Evolutionary conservation across 2,329 filamentous ascomycete species (phyloP).

Genomic region (Colletotrichum euphorbiae): DNA sequence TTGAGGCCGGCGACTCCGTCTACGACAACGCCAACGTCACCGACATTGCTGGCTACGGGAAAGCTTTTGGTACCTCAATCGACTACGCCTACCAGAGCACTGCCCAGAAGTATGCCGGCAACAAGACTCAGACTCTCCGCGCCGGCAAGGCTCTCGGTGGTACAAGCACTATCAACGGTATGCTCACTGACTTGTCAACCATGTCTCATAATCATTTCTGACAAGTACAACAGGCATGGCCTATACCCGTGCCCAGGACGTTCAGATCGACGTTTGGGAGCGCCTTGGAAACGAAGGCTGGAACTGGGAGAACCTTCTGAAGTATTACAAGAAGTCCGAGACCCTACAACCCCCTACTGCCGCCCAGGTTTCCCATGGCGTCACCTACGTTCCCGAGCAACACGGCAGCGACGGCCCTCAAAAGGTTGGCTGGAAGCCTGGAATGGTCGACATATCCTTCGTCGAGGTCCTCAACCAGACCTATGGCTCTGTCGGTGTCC

Average conservation of each 20-base stretch:
- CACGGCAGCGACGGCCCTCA: conserved; percentile 53
- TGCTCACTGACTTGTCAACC: not conserved
- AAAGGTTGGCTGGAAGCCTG: conserved; percentile 51
- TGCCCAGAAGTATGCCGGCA: conserved; percentile 47
- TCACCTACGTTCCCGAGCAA: conserved; percentile 44
- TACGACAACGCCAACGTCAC: conserved; percentile 50
- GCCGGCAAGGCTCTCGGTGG: conserved; percentile 55
- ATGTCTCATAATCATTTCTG: not conserved
- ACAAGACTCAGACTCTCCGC: conserved; percentile 48
- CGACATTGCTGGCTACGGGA: conserved; percentile 44
- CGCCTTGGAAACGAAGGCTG: conserved; percentile 56
- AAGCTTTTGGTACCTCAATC: conserved; percentile 45
- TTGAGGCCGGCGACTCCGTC: conserved; percentile 53
- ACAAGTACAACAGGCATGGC: conserved; percentile 52
- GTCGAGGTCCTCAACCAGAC: conserved; percentile 46
- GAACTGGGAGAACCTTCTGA: conserved; percentile 58
- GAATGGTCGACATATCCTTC: conserved; percentile 50
- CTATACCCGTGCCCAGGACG: conserved; percentile 56
- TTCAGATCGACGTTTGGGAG: conserved; percentile 58
- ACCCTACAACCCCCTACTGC: conserved; percentile 48
- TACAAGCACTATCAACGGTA: conserved; percentile 55
- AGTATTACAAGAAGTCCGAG: conserved; percentile 60
- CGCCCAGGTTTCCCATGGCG: conserved; percentile 51
- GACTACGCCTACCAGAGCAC: conserved; percentile 51
- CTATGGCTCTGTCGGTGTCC: conserved; percentile 47